These are phyloP conservation scores for Phytophthora brassicae DNA, from an alignment of 352 stramenopile species.

Conservation along the genomic window DNA sequence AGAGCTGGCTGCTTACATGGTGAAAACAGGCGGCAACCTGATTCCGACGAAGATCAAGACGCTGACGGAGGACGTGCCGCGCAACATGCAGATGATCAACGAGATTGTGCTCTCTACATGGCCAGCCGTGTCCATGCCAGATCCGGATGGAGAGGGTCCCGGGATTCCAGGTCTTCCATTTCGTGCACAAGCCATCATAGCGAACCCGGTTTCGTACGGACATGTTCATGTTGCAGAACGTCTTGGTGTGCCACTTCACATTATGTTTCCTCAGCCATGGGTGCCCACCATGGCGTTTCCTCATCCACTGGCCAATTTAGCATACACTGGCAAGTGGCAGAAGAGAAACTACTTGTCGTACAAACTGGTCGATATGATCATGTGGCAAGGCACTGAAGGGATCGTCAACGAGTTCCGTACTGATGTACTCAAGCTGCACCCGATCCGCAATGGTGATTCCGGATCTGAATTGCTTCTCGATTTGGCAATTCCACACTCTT, in stretches of 20 bases:
- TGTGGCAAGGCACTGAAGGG: slow-evolving; percentile 52
- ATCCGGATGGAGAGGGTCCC: slow-evolving; percentile 60
- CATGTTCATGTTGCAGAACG: slow-evolving; percentile 92
- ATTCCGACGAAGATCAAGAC: slow-evolving; percentile 67
- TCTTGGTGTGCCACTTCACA: slow-evolving; percentile 91
- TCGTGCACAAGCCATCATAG: slow-evolving; percentile 91
- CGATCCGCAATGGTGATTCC: slow-evolving; percentile 39
- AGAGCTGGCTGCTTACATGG: slow-evolving; percentile 88
- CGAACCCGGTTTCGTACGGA: slow-evolving; percentile 90
- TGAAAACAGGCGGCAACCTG: slow-evolving; percentile 77
- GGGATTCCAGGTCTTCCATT: slow-evolving; percentile 57
- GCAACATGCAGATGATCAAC: slow-evolving; percentile 89
- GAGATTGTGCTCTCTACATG: slow-evolving; percentile 88
- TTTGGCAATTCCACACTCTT: slow-evolving; percentile 60
- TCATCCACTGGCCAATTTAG: slow-evolving; percentile 83
- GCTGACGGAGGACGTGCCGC: slow-evolving; percentile 60
- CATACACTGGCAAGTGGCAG: slow-evolving; percentile 60
- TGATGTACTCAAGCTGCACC: slow-evolving; percentile 47
- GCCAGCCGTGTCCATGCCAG: slow-evolving; percentile 71
- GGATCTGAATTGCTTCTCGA: slow-evolving; percentile 42
- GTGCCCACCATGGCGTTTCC: slow-evolving; percentile 83
- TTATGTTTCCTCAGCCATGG: slow-evolving; percentile 93
- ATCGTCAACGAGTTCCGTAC: slow-evolving; percentile 64
- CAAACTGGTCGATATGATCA: slow-evolving; percentile 50
- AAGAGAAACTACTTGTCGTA: slow-evolving; percentile 55